These are phyloP conservation scores for Canna indica DNA, from an alignment of 176 grass and related monocot species.

Conservation along the genomic window DNA sequence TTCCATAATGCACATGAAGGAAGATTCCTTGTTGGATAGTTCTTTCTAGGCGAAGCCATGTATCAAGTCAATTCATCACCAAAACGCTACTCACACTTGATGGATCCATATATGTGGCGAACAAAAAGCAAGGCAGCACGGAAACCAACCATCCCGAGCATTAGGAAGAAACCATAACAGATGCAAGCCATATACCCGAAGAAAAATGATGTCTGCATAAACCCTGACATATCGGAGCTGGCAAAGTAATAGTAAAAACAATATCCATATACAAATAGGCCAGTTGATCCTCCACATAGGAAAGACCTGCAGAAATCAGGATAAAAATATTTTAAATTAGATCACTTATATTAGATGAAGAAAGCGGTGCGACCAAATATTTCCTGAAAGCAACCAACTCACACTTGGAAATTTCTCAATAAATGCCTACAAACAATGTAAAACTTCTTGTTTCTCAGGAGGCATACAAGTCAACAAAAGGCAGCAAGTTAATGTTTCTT, in stretches of 20 bases:
- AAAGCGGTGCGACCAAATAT: neutral
- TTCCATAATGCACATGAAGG: neutral
- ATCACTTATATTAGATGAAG: neutral
- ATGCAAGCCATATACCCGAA: neutral
- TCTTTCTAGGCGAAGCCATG: neutral
- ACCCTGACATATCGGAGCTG: neutral
- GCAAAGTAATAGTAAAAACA: neutral
- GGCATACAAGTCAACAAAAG: no score
- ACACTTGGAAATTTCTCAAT: no score
- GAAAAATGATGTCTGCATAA: constrained; percentile 2
- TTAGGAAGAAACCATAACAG: neutral
- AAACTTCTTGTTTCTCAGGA: no score
- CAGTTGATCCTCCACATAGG: neutral
- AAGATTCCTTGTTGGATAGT: neutral
- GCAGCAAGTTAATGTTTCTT: no score
- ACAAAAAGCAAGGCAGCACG: neutral
- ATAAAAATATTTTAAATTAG: neutral
- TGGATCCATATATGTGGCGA: neutral
- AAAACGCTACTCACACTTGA: neutral
- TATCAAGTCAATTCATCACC: neutral
- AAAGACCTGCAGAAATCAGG: neutral
- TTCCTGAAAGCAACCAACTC: neutral
- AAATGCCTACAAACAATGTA: no score
- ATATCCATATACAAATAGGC: neutral
- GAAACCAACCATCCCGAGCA: neutral